Percentiles rank a stretch among this genome's conserved stretches.
Conservation (phyloP, 441 rosid genomes). For the Omphalea diandra region DNA sequence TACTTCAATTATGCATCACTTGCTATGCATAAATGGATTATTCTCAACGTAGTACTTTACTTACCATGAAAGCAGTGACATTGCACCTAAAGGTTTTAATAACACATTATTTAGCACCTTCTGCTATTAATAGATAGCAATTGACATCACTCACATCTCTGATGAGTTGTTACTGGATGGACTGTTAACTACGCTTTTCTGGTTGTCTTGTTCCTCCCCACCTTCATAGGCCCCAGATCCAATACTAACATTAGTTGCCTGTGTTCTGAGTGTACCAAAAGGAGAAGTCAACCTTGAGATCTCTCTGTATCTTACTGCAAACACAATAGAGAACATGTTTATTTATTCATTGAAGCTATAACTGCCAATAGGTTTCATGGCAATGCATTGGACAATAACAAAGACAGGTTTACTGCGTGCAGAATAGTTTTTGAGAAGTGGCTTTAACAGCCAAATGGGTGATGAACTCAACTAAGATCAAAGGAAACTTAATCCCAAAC, state of each 20-base stretch:
- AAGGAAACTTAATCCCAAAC: neutral
- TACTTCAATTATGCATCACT: conserved; percentile 7
- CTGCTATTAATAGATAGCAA: conserved; percentile 3
- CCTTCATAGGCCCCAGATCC: conserved; percentile 70
- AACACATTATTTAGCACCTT: neutral
- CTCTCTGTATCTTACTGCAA: conserved; percentile 72
- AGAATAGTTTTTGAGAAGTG: neutral
- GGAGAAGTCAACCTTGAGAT: conserved; percentile 38
- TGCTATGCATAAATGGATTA: neutral
- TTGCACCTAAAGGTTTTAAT: conserved; percentile 8
- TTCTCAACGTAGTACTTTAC: neutral
- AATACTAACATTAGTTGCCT: conserved; percentile 60
- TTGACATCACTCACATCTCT: conserved; percentile 45
- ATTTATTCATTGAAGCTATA: neutral
- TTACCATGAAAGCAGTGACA: neutral
- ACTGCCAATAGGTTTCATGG: conserved; percentile 6
- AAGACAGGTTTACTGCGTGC: neutral
- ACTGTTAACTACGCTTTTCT: conserved; percentile 34
- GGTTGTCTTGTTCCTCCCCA: conserved; percentile 45
- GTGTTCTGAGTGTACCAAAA: conserved; percentile 40
- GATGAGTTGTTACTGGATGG: conserved; percentile 40
- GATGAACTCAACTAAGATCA: neutral
- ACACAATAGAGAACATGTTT: conserved; percentile 22
- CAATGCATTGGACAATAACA: neutral
- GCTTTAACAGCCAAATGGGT: neutral